Conservation (phyloP, 2,329 filamentous ascomycete species). For the Drechslera avenae region DNA sequence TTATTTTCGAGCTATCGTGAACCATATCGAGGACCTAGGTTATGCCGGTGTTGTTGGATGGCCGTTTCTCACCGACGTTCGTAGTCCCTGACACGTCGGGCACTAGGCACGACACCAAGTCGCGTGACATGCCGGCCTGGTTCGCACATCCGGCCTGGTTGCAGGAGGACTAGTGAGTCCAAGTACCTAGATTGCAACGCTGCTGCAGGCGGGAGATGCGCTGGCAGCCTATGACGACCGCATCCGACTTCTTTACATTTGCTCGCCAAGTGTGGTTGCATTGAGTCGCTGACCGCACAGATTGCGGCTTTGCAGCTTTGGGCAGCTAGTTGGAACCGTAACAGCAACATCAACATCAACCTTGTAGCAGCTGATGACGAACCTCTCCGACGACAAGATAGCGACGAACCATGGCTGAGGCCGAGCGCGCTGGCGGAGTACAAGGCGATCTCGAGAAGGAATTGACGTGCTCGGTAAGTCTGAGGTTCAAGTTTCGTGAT, state of each 20-base stretch:
- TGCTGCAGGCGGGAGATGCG: conserved; percentile 10
- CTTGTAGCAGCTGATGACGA: conserved; percentile 10
- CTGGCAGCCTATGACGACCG: conserved; percentile 18
- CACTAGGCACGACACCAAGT: conserved; percentile 10
- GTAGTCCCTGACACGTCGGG: not conserved
- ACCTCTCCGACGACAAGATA: conserved; percentile 4
- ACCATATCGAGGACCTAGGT: not conserved
- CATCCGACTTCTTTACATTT: conserved; percentile 4
- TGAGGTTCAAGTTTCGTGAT: conserved; percentile 17
- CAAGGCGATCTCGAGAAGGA: conserved; percentile 83
- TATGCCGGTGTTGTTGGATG: not conserved
- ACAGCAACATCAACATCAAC: no score
- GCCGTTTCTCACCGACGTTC: conserved; percentile 4
- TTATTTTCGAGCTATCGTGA: not conserved
- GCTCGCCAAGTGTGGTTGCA: conserved; percentile 21
- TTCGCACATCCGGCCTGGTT: not conserved
- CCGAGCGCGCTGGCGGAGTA: conserved; percentile 48
- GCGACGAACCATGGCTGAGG: conserved; percentile 41
- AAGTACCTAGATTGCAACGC: conserved; percentile 1
- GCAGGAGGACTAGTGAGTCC: not conserved
- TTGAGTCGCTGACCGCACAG: conserved; percentile 25
- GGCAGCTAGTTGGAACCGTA: conserved; percentile 15
- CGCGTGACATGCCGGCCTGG: conserved; percentile 18
- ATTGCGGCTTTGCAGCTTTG: conserved; percentile 1
- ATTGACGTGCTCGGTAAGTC: conserved; percentile 88